Evolutionary conservation across 805 yeast species (phyloP).

Genomic region (Candida patagonica): DNA sequence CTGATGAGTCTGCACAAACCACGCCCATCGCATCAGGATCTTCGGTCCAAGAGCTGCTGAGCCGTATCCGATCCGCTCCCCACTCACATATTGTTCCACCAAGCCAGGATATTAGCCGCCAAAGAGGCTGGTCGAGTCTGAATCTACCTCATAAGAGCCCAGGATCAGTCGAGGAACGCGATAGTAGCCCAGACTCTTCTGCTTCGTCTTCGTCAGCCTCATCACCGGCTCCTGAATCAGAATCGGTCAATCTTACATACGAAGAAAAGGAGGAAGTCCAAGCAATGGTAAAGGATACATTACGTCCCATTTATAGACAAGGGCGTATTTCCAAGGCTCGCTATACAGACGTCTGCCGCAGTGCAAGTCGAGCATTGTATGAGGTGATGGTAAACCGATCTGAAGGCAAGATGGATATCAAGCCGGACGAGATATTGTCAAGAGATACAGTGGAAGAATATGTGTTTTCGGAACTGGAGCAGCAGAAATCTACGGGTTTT

Average conservation of each 20-base stretch:
- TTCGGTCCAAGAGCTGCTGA: no score
- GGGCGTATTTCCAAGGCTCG: slow-evolving; percentile 29
- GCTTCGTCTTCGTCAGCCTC: slow-evolving; percentile 15
- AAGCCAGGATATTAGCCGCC: not conserved
- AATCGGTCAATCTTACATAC: slow-evolving; percentile 11
- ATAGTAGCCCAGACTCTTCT: not conserved
- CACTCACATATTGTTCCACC: not conserved
- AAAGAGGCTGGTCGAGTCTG: not conserved
- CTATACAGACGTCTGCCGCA: slow-evolving; percentile 54
- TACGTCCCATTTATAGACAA: slow-evolving; percentile 41
- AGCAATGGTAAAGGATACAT: slow-evolving; percentile 41
- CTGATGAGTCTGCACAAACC: not conserved
- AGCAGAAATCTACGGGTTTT: no score
- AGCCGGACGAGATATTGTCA: no score
- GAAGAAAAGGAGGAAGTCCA: slow-evolving; percentile 52
- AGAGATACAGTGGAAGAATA: no score
- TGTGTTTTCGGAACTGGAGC: no score
- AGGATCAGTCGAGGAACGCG: not conserved
- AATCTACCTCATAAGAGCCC: not conserved
- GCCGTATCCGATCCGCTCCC: slow-evolving; percentile 17
- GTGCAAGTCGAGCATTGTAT: slow-evolving; percentile 53
- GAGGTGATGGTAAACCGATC: slow-evolving; percentile 17
- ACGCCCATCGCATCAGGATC: not conserved
- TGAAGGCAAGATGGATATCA: no score
- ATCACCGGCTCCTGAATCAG: slow-evolving; percentile 8